These are phyloP conservation scores for Fusarium tanahbumbuense DNA, from an alignment of 2,329 filamentous ascomycete species.

Conservation along the genomic window DNA sequence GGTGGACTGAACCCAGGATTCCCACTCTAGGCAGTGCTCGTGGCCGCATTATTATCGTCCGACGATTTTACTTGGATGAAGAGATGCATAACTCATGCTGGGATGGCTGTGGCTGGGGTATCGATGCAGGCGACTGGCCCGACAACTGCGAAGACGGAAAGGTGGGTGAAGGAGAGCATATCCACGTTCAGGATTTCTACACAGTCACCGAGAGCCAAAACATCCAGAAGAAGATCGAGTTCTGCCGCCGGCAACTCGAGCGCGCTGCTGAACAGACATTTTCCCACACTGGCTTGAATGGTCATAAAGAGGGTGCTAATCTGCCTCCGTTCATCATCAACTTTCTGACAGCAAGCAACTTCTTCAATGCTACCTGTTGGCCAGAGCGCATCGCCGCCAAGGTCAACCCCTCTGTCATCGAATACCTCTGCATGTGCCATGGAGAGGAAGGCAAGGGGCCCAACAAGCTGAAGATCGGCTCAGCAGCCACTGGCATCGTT, in stretches of 20 bases:
- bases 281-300: conserved; percentile 55
- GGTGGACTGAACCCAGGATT: conserved; percentile 83
- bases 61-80: conserved; percentile 78
- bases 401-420: conserved; percentile 81
- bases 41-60: conserved; percentile 84
- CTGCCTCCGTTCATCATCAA: conserved; percentile 83
- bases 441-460: conserved; percentile 64
- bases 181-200: conserved; percentile 95
- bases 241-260: conserved; percentile 79
- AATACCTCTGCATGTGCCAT: conserved; percentile 70
- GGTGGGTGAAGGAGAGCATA: conserved; percentile 72
- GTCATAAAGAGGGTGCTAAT: conserved; percentile 45
- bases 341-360: conserved; percentile 91
- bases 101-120: conserved; percentile 64
- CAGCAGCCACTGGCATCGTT: conserved; percentile 86
- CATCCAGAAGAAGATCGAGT: conserved; percentile 83
- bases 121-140: conserved; percentile 78
- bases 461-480: conserved; percentile 65
- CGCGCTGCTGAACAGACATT: conserved; percentile 69
- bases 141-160: conserved; percentile 86
- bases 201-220: conserved; percentile 80
- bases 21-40: conserved; percentile 83
- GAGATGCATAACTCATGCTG: conserved; percentile 61
- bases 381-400: conserved; percentile 90
- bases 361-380: conserved; percentile 93